A percentile compares a stretch with the other conserved stretches of the same genome.
These are phyloP conservation scores for Penicillium decumbens DNA, from an alignment of 2,329 filamentous ascomycete species.

Conservation along the genomic window DNA sequence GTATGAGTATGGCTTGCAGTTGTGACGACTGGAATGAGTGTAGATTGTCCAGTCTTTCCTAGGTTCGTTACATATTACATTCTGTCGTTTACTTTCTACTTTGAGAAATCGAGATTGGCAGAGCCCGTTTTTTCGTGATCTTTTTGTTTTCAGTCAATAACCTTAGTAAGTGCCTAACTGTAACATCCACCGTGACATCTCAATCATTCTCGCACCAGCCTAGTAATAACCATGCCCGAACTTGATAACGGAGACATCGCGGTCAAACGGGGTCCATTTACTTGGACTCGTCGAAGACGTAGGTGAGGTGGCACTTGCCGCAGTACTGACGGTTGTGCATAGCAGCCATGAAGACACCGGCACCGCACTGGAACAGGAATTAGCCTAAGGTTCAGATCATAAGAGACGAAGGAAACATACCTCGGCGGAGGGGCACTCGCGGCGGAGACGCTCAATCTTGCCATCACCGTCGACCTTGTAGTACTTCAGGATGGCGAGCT, in stretches of 20 bases:
- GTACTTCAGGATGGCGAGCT: slow-evolving; percentile 99
- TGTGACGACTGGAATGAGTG: neutral
- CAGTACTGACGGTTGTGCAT: slow-evolving; percentile 99
- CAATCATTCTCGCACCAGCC: slow-evolving; percentile 9
- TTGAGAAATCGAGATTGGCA: slow-evolving; percentile 7
- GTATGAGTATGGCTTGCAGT: neutral
- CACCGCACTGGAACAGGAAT: slow-evolving; percentile 68
- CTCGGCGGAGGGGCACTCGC: slow-evolving; percentile 91
- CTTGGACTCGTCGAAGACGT: slow-evolving; percentile 65
- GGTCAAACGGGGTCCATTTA: slow-evolving; percentile 35
- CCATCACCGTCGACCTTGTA: slow-evolving; percentile 99
- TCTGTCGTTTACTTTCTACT: neutral
- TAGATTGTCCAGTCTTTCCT: neutral
- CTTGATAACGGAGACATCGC: slow-evolving; percentile 12
- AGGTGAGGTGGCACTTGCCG: slow-evolving; percentile 66
- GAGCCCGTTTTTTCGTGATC: slow-evolving; percentile 10
- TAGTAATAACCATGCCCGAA: slow-evolving; percentile 13
- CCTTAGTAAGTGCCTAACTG: slow-evolving; percentile 13
- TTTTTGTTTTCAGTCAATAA: slow-evolving; percentile 19
- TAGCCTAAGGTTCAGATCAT: slow-evolving; percentile 32
- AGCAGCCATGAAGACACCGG: slow-evolving; percentile 99
- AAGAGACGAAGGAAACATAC: slow-evolving; percentile 51
- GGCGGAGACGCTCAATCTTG: slow-evolving; percentile 98
- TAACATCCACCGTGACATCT: slow-evolving; percentile 17
- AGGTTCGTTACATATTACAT: neutral